Evolutionary conservation across 2,329 filamentous ascomycete genomes (phyloP).

Genomic region (Claviceps sp.): DNA sequence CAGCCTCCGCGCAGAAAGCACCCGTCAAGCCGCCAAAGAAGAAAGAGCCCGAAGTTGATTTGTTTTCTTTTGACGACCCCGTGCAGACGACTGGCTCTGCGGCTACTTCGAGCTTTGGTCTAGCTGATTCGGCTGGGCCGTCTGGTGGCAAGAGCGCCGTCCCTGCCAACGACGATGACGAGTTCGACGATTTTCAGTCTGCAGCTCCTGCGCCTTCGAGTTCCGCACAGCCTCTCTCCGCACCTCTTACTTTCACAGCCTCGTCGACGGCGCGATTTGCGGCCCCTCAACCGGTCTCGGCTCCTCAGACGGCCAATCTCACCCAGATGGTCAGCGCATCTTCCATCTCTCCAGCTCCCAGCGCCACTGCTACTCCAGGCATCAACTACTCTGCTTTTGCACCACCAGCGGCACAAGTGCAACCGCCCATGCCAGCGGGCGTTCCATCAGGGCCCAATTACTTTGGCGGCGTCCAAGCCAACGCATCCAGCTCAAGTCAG

Average conservation of each 20-base stretch:
- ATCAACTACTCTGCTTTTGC: conserved; percentile 53
- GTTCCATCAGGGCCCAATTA: conserved; percentile 84
- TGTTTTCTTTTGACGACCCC: conserved; percentile 85
- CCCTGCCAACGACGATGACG: conserved; percentile 55
- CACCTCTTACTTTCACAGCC: conserved; percentile 36
- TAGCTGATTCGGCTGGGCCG: conserved; percentile 29
- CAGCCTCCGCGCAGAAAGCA: conserved; percentile 24
- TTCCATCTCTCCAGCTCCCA: conserved; percentile 63
- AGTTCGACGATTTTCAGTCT: conserved; percentile 96
- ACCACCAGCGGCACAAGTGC: conserved; percentile 22
- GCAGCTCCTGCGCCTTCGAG: conserved; percentile 49
- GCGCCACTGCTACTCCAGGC: conserved; percentile 38
- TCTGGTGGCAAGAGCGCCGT: conserved; percentile 8
- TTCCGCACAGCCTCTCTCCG: conserved; percentile 31
- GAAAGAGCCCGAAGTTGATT: conserved; percentile 78
- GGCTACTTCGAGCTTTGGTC: conserved; percentile 31
- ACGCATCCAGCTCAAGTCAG: conserved; percentile 17
- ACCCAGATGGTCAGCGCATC: conserved; percentile 68
- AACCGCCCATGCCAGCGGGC: conserved; percentile 41
- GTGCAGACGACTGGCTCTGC: conserved; percentile 34
- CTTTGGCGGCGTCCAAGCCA: conserved; percentile 65
- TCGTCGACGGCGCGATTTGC: conserved; percentile 55
- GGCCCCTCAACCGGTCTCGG: conserved; percentile 74
- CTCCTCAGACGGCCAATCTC: conserved; percentile 65
- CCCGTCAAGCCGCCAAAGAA: conserved; percentile 56